Evolutionary conservation across 108 stramenopile genomes (phyloP), one percentile per base, ranked within the genome.

Genomic region (Cyclotella cryptica): DNA sequence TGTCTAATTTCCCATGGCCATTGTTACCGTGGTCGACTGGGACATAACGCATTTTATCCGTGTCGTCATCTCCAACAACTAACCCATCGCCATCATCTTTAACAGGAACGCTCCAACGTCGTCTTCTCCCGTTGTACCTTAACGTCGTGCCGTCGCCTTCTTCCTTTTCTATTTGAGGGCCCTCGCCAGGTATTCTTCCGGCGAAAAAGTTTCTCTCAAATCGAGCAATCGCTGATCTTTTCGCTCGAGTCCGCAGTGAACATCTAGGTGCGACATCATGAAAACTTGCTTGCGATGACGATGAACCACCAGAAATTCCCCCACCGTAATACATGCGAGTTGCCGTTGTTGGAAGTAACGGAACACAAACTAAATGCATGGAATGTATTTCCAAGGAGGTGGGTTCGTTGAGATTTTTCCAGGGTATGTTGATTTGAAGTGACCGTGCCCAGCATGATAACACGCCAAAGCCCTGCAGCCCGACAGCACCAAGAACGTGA

Each of bases 121-220:
- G 70, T 47, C 71, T 66, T 27, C 78, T 70, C 3, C 78, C 78
- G 71, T 64, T 66, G 46, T 66, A 79, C 26, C 54, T 66, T 27
- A 63, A 55, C 3, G 64, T 59, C 28, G 29, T 52, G 26, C 28
- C 41, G 66, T 79, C 57, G 46, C 52, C 35, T 22, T 29, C 54
- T 60, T 79, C 42, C 0, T 24, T 46, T 46, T 75, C 74, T 17
- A 62, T 45, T 69, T 88, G 80, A 0, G 88, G 88, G 15, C 79
- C 81, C 78, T 94, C 93, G 30, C 89, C 91, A 13, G 84, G 79
- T 66, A 91, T 88, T 29, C 84, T 60, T 53, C 93, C 90, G 10
- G 84, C 77, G 62, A 88, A 89, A 71, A 85, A 94, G 70, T 88
- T 89, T 51, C 91, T 76, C 81, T 94, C 93, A 59, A 89, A 90